Conservation (phyloP, 768 basidiomycete genomes). For the Suillus sp. region DNA sequence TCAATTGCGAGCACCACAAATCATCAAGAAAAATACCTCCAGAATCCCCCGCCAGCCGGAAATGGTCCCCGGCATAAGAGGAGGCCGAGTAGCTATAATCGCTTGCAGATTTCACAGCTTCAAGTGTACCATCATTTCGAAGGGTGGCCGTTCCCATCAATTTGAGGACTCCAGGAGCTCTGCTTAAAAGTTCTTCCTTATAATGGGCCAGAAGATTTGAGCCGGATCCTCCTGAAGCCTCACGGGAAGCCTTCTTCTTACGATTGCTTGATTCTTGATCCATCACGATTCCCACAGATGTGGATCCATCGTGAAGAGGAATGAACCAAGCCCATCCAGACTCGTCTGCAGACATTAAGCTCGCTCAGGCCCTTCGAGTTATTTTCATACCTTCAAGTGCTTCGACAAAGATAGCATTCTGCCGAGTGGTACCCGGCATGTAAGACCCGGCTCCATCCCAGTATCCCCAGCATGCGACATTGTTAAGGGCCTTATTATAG, state of each 20-base stretch:
- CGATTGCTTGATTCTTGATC: slow-evolving; percentile 36
- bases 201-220: slow-evolving; percentile 11
- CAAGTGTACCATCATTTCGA: slow-evolving; percentile 10
- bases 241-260: slow-evolving; percentile 24
- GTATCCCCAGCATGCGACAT: slow-evolving; percentile 41
- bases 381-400: slow-evolving; percentile 29
- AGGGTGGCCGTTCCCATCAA: slow-evolving; percentile 14
- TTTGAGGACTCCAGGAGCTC: slow-evolving; percentile 10
- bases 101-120: slow-evolving; percentile 21
- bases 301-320: slow-evolving; percentile 48
- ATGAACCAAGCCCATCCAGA: slow-evolving; percentile 64
- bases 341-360: slow-evolving; percentile 38
- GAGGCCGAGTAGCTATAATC: slow-evolving; percentile 64
- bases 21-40: slow-evolving; percentile 39
- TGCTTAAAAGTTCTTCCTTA: slow-evolving; percentile 8
- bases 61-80: slow-evolving; percentile 52
- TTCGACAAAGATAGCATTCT: slow-evolving; percentile 41
- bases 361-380: background rate
- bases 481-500: slow-evolving; percentile 36
- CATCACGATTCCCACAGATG: slow-evolving; percentile 57
- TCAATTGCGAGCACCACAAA: background rate
- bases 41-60: slow-evolving; percentile 61
- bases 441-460: slow-evolving; percentile 35
- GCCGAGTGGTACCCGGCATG: slow-evolving; percentile 31
- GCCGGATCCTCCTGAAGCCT: background rate